phyloP scores from a whole-genome alignment of 371 early-diverging fungal species.

The Mucor plumbeus region DNA sequence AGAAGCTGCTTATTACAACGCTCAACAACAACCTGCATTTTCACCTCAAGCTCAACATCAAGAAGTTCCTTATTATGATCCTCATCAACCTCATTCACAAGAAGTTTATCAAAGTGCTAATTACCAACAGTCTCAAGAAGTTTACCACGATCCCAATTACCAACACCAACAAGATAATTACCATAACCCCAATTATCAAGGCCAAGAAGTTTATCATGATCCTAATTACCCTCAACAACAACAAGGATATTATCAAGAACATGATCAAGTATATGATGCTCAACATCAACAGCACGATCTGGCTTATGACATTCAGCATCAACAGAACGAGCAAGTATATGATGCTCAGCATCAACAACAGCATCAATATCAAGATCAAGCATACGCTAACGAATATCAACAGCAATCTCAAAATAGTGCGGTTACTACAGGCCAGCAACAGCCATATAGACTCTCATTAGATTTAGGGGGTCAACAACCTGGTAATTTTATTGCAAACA shows the following conservation, averaged over 20 bases:
- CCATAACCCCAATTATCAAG: slow-evolving; percentile 19
- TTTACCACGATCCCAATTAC: slow-evolving; percentile 19
- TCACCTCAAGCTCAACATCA: slow-evolving; percentile 19
- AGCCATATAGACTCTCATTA: slow-evolving; percentile 13
- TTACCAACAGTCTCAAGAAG: not conserved
- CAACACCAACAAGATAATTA: slow-evolving; percentile 25
- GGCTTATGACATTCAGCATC: not conserved
- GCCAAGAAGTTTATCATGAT: slow-evolving; percentile 16
- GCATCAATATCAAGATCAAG: not conserved
- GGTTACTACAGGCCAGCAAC: not conserved
- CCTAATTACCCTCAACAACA: slow-evolving; percentile 15
- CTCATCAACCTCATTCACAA: slow-evolving; percentile 13
- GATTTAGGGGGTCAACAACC: slow-evolving; percentile 10
- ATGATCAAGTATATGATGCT: not conserved
- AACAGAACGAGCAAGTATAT: not conserved
- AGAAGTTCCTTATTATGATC: slow-evolving; percentile 19
- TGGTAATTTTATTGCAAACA: slow-evolving; percentile 5
- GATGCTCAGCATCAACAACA: not conserved
- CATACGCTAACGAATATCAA: not conserved
- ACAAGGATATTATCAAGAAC: slow-evolving; percentile 3
- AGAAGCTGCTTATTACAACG: slow-evolving; percentile 12
- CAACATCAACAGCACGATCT: slow-evolving; percentile 3
- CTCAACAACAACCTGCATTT: slow-evolving; percentile 4
- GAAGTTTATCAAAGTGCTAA: slow-evolving; percentile 11
- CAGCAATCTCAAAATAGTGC: not conserved